Base-by-base conservation (phyloP, 768 basidiomycete genomes). In the Mycena rosella region DNA sequence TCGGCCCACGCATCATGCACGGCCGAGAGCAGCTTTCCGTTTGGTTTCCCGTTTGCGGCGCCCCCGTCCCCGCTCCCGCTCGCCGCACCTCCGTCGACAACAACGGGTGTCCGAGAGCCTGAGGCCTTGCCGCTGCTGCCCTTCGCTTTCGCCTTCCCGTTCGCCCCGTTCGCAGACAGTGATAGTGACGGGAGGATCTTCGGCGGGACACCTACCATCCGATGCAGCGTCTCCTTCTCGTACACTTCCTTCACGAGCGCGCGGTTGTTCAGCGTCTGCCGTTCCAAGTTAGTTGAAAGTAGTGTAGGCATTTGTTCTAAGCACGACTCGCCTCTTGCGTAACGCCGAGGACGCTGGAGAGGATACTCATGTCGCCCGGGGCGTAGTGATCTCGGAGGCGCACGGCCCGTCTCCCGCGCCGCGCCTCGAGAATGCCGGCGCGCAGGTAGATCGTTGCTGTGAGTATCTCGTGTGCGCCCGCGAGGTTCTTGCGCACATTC, bases 401-500 rank as follows among this genome's bases (percentile, higher is more conserved):
- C 36, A 86, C 75, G 9, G 84, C 81, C 4, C 83, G 84, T 2
- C 89, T 87, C 44, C 84, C 78, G 29, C 82, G 84, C 17, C 88
- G 84, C 15, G 92, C 83, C 51, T 79, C 83, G 45, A 95, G 79
- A 49, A 91, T 85, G 10, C 88, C 87, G 17, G 90, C 90, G 24
- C 87, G 85, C 68, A 87, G 69, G 73, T 88, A 94, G 36, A 94
- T 85, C 1, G 90, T 87, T 0, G 92, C 85, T n/a, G 91, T 90
- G 75, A 99, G 83, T 45, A 94, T 93, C 29, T 83, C 85, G 76
- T 86, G 84, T 18, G 93, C 97, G 2, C 96, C 96, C 0, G 92
- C 91, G 67, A 99, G 86, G 3, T 95, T 92, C 55, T 88, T 87
- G 26, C 90, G 89, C 42, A 99, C 96, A 74, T 90, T 91, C 29